Percentiles rank a stretch among this genome's conserved stretches.
Conservation (phyloP, 768 basidiomycete species). For the Pisolithus marmoratus region DNA sequence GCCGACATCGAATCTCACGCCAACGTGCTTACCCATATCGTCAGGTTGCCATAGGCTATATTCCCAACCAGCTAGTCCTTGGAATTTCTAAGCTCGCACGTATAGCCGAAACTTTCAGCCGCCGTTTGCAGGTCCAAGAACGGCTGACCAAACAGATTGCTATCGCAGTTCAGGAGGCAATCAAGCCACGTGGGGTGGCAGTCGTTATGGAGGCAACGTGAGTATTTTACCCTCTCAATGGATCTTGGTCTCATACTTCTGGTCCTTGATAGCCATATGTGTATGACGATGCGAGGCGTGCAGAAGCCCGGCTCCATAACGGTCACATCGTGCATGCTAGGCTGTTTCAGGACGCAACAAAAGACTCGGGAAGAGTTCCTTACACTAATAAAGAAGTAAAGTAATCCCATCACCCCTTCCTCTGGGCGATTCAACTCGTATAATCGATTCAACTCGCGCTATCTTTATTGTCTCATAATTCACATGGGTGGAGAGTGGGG, state of each 20-base stretch:
- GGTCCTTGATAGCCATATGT: constrained; percentile 65
- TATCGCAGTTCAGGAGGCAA: constrained; percentile 96
- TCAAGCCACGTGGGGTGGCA: constrained; percentile 94
- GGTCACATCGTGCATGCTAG: constrained; percentile 96
- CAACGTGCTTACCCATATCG: constrained; percentile 13
- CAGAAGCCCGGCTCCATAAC: constrained; percentile 97
- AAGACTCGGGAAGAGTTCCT: constrained; percentile 98
- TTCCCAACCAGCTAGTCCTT: constrained; percentile 90
- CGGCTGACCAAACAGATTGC: constrained; percentile 97
- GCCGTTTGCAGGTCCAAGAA: constrained; percentile 96
- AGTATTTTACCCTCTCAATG: constrained; percentile 30
- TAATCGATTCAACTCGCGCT: constrained; percentile 30
- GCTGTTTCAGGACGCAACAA: constrained; percentile 97
- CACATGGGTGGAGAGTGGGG: constrained; percentile 7
- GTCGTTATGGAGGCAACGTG: constrained; percentile 99
- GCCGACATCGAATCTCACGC: constrained; percentile 7
- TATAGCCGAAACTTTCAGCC: constrained; percentile 95
- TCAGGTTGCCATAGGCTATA: constrained; percentile 96
- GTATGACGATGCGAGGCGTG: constrained; percentile 99
- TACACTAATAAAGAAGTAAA: constrained; percentile 62
- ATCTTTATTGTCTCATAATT: constrained; percentile 23
- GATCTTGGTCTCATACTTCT: constrained; percentile 8
- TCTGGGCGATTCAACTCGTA: constrained; percentile 46
- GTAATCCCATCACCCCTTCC: constrained; percentile 8
- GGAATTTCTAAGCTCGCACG: constrained; percentile 95